A percentile compares a stretch with the other conserved stretches of the same genome.
These are phyloP conservation scores for Protea cynaroides DNA, from an alignment of 164 flowering plant genomes.

Conservation along the genomic window DNA sequence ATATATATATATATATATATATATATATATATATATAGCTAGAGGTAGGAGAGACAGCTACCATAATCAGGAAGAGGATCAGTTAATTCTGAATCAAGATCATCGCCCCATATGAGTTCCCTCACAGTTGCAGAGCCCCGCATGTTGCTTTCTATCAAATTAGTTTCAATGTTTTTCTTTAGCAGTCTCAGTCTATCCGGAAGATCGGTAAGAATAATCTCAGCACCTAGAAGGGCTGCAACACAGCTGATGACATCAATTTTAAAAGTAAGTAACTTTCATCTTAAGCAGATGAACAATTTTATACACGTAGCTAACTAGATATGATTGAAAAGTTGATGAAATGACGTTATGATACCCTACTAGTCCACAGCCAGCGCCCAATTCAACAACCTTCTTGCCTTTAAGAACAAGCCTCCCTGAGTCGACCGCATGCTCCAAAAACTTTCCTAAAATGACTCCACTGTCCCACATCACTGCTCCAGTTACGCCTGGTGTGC, in stretches of 20 bases:
- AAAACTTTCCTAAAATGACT: conserved; percentile 70
- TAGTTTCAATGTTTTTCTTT: conserved; percentile 68
- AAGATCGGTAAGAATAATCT: conserved; percentile 71
- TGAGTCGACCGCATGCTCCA: conserved; percentile 78
- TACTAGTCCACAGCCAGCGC: conserved; percentile 89
- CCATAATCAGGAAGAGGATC: conserved; percentile 74
- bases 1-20: no score
- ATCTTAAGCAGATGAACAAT: background rate
- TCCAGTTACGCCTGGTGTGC: conserved; percentile 86
- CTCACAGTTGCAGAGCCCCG: conserved; percentile 60
- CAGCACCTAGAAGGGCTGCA: conserved; percentile 82
- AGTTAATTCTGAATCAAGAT: conserved; percentile 39
- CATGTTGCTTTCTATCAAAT: conserved; percentile 35
- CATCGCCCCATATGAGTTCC: conserved; percentile 84
- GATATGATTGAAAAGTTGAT: background rate
- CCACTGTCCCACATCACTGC: conserved; percentile 98
- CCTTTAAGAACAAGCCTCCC: conserved; percentile 50
- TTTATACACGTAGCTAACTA: background rate
- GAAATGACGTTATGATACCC: conserved; percentile 43
- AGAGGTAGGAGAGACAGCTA: conserved; percentile 13
- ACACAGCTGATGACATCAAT: conserved; percentile 46
- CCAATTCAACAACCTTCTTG: conserved; percentile 78
- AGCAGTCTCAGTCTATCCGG: conserved; percentile 86
- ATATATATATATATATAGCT: no score
- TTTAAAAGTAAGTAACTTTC: no score